Conservation (phyloP, 768 basidiomycete genomes). For the Neoboletus brunneissimus region DNA sequence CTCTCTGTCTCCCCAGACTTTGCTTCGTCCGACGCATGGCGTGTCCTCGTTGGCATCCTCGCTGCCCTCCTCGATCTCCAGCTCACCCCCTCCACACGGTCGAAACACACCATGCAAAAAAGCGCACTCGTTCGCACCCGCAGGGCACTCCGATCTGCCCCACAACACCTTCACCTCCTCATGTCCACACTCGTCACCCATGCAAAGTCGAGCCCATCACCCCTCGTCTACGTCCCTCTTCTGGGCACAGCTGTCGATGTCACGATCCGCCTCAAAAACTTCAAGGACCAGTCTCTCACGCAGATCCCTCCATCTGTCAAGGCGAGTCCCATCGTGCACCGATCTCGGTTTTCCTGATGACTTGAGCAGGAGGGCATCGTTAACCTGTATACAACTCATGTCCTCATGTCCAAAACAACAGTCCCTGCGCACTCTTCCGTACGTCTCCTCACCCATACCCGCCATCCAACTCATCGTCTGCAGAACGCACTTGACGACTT, state of each 20-base stretch:
- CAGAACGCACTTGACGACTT: slow-evolving; percentile 62
- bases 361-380: slow-evolving; percentile 52
- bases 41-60: slow-evolving; percentile 51
- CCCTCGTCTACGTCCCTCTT: slow-evolving; percentile 46
- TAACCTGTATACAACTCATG: slow-evolving; percentile 51
- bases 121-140: slow-evolving; percentile 60
- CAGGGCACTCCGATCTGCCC: slow-evolving; percentile 65
- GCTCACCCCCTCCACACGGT: slow-evolving; percentile 47
- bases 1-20: slow-evolving; percentile 45
- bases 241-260: slow-evolving; percentile 73
- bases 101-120: slow-evolving; percentile 59
- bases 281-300: slow-evolving; percentile 41
- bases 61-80: slow-evolving; percentile 59
- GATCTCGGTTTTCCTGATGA: not conserved
- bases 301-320: slow-evolving; percentile 47
- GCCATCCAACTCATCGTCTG: slow-evolving; percentile 7
- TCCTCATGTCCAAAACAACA: slow-evolving; percentile 66
- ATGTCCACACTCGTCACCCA: slow-evolving; percentile 52
- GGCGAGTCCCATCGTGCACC: slow-evolving; percentile 28
- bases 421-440: slow-evolving; percentile 63
- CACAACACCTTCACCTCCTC: slow-evolving; percentile 45
- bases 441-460: slow-evolving; percentile 20
- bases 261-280: slow-evolving; percentile 59
- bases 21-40: slow-evolving; percentile 47
- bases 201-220: slow-evolving; percentile 47